Evolutionary conservation across 73 alveolate species (phyloP).

Genomic region (Uronychia setigera): DNA sequence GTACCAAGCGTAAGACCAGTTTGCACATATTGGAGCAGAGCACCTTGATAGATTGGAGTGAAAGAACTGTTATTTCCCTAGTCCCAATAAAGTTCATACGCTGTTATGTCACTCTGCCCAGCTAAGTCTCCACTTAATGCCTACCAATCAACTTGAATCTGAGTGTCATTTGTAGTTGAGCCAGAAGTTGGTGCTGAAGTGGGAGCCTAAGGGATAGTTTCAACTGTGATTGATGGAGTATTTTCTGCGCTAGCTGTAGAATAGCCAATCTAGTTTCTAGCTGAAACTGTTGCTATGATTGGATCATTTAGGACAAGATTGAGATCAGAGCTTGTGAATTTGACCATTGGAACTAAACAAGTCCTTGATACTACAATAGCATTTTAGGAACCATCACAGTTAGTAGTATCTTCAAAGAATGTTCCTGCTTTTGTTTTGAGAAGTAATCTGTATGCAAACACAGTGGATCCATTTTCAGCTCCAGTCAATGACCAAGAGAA

Average conservation of each 20-base stretch:
- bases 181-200: slow-evolving; percentile 8
- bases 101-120: slow-evolving; percentile 18
- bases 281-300: slow-evolving; percentile 42
- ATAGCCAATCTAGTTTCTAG: too few relatives aligned
- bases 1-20: slow-evolving; percentile 24
- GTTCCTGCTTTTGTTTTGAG: background rate
- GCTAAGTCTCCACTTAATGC: slow-evolving; percentile 3
- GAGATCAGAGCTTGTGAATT: background rate
- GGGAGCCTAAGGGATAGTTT: slow-evolving; percentile 24
- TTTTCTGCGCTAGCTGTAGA: too few relatives aligned
- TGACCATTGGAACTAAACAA: slow-evolving; percentile 43
- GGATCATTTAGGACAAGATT: slow-evolving; percentile 20
- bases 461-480: slow-evolving; percentile 14
- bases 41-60: background rate
- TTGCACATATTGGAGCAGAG: background rate
- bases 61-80: slow-evolving; percentile 2
- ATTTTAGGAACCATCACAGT: slow-evolving; percentile 24
- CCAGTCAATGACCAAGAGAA: slow-evolving; percentile 23
- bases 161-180: slow-evolving; percentile 12
- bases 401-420: background rate
- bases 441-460: slow-evolving; percentile 2
- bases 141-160: slow-evolving; percentile 10
- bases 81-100: slow-evolving; percentile 47
- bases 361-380: slow-evolving; percentile 14
- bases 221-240: too few relatives aligned